phyloP scores from a whole-genome alignment of 352 stramenopile species.

The Pythium plurisporium region DNA sequence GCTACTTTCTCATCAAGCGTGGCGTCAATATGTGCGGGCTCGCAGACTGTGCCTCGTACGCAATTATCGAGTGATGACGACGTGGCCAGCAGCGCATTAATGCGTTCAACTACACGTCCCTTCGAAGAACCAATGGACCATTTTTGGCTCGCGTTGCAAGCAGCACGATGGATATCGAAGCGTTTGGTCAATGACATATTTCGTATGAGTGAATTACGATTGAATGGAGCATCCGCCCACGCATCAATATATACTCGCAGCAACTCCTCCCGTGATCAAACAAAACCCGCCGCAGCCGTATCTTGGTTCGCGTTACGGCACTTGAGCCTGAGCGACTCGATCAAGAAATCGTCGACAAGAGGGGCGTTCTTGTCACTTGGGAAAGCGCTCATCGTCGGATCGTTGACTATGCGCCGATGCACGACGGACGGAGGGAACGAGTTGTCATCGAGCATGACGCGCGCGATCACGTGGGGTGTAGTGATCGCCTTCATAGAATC shows the following conservation, averaged over 20 bases:
- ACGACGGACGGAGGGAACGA: not conserved
- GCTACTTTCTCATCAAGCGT: slow-evolving; percentile 95
- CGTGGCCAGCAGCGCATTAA: not conserved
- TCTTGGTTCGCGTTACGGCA: not conserved
- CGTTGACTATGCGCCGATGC: not conserved
- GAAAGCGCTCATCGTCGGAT: no score
- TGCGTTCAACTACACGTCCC: no score
- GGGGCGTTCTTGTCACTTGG: no score
- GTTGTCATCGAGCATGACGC: slow-evolving; percentile 3
- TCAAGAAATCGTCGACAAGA: not conserved
- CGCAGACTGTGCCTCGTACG: slow-evolving; percentile 83
- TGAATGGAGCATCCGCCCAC: no score
- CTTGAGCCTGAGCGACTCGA: not conserved
- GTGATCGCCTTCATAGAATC: not conserved
- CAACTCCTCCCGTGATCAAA: no score
- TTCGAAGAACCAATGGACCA: not conserved
- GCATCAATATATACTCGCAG: no score
- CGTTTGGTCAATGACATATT: no score
- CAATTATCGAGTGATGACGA: slow-evolving; percentile 42
- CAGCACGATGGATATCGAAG: no score
- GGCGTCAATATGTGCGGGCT: slow-evolving; percentile 88
- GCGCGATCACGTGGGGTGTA: not conserved
- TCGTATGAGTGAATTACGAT: no score
- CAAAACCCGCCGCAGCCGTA: no score
- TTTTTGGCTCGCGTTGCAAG: no score